A percentile compares a stretch with the other conserved stretches of the same genome.
phyloP scores from a whole-genome alignment of 768 basidiomycete genomes.

The Phylloporus sp. region DNA sequence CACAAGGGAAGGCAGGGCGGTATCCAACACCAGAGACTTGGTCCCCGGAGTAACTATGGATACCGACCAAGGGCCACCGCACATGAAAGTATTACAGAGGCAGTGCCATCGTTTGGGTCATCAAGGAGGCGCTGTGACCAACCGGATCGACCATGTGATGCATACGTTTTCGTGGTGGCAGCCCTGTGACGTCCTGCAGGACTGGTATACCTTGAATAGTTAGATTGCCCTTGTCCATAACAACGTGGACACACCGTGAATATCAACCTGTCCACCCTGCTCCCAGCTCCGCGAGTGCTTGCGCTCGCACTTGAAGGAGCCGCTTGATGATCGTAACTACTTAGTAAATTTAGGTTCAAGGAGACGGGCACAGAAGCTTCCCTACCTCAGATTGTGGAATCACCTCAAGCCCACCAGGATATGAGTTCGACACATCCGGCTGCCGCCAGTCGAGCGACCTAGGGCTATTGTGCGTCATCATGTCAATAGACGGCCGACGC shows the following conservation, averaged over 20 bases:
- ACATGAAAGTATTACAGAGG: conserved; percentile 38
- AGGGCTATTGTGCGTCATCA: conserved; percentile 33
- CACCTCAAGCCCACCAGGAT: conserved; percentile 24
- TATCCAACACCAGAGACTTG: conserved; percentile 17
- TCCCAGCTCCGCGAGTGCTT: conserved; percentile 66
- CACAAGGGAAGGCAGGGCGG: conserved; percentile 7
- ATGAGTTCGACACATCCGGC: conserved; percentile 29
- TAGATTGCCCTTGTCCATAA: conserved; percentile 9
- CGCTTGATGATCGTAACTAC: conserved; percentile 36
- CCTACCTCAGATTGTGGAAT: conserved; percentile 34
- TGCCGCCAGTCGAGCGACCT: conserved; percentile 33
- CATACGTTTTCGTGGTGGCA: conserved; percentile 56
- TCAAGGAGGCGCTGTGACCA: conserved; percentile 47
- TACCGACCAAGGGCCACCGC: conserved; percentile 21
- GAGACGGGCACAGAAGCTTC: conserved; percentile 9
- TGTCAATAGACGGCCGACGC: conserved; percentile 29
- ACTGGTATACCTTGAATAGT: conserved; percentile 15
- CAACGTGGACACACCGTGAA: conserved; percentile 20
- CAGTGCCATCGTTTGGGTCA: conserved; percentile 51
- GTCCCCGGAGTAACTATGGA: conserved; percentile 14
- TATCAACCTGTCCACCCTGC: conserved; percentile 37
- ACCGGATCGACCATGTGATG: conserved; percentile 62
- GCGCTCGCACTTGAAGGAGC: conserved; percentile 39
- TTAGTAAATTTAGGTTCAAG: conserved; percentile 29
- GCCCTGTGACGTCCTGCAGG: conserved; percentile 45